phyloP scores from a whole-genome alignment of 2,329 filamentous ascomycete genomes.

The Calonectria hawksworthii region DNA sequence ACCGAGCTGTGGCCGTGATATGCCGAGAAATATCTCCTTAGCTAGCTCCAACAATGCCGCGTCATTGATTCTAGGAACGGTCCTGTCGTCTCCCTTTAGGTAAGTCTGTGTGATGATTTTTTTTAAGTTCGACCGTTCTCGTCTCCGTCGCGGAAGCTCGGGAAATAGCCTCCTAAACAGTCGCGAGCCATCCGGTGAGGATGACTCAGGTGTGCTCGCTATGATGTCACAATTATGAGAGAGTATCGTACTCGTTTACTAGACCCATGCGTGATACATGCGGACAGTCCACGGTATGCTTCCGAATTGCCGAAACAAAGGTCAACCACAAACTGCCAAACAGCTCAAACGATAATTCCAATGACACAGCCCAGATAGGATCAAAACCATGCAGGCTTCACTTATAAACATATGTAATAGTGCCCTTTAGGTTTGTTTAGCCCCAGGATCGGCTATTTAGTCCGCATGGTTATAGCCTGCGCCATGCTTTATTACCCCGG shows the following conservation, averaged over 20 bases:
- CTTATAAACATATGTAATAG: background rate
- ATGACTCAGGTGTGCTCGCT: background rate
- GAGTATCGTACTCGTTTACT: too few relatives aligned
- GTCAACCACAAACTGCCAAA: background rate
- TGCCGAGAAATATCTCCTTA: background rate
- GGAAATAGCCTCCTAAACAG: background rate
- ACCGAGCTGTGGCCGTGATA: constrained; percentile 77
- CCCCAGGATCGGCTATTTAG: background rate
- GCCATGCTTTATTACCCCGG: background rate
- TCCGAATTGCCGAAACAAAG: background rate
- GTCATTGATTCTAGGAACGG: constrained; percentile 2
- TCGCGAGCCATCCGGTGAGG: background rate
- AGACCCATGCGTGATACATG: background rate
- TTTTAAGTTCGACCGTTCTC: constrained; percentile 4
- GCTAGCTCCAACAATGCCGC: background rate
- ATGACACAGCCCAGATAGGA: background rate
- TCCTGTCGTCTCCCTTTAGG: background rate
- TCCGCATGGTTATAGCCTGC: background rate
- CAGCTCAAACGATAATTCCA: background rate
- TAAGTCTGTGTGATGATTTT: background rate
- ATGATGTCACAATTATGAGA: background rate
- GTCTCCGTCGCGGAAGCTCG: background rate
- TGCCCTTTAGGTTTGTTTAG: background rate
- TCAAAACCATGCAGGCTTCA: background rate
- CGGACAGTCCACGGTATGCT: background rate